phyloP scores from a whole-genome alignment of 2,329 filamentous ascomycete genomes.

The Colletotrichum melonis region DNA sequence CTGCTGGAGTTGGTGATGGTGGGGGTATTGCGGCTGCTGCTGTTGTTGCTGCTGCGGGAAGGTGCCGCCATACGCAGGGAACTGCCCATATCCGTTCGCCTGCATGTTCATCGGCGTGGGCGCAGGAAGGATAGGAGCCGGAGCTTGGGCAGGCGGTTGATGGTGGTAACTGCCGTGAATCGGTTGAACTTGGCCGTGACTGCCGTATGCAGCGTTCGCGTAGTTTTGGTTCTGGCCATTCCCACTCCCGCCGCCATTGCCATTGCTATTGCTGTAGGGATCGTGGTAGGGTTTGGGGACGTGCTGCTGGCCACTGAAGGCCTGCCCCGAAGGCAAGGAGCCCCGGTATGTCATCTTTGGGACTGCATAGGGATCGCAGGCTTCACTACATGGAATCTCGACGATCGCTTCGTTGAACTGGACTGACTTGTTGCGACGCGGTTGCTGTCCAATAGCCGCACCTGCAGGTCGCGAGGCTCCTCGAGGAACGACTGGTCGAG shows the following conservation, averaged over 20 bases:
- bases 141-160: slow-evolving; percentile 41
- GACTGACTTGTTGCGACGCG: slow-evolving; percentile 28
- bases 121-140: slow-evolving; percentile 41
- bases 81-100: slow-evolving; percentile 34
- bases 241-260: slow-evolving; percentile 35
- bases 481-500: slow-evolving; percentile 13
- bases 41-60: slow-evolving; percentile 41
- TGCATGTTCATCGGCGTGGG: slow-evolving; percentile 39
- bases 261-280: slow-evolving; percentile 22
- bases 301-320: slow-evolving; percentile 50
- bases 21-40: slow-evolving; percentile 34
- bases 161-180: slow-evolving; percentile 42
- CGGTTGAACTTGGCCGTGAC: slow-evolving; percentile 41
- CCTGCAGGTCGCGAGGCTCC: slow-evolving; percentile 31
- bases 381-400: slow-evolving; percentile 26
- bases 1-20: slow-evolving; percentile 24
- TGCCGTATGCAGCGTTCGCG: slow-evolving; percentile 31
- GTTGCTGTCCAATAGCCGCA: slow-evolving; percentile 34
- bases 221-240: slow-evolving; percentile 36
- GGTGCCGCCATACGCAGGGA: slow-evolving; percentile 37
- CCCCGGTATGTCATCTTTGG: slow-evolving; percentile 50
- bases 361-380: slow-evolving; percentile 36
- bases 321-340: slow-evolving; percentile 53
- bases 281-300: slow-evolving; percentile 27
- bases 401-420: slow-evolving; percentile 26